Percentiles rank a stretch among this genome's conserved stretches.
phyloP scores from a whole-genome alignment of 2,329 filamentous ascomycete species.

The Colletotrichum echinochloae region DNA sequence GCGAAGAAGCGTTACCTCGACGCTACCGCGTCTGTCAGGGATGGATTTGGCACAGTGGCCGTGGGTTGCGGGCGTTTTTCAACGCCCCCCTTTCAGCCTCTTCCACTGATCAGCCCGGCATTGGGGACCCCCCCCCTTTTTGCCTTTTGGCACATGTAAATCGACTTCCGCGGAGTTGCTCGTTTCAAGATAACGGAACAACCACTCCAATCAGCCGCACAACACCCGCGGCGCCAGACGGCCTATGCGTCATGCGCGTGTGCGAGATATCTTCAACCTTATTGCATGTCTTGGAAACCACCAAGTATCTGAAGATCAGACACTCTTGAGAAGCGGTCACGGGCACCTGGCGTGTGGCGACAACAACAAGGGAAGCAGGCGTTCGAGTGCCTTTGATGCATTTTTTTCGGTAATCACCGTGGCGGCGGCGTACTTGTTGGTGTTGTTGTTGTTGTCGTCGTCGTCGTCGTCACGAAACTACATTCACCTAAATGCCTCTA shows the following conservation, averaged over 20 bases:
- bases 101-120: constrained; percentile 32
- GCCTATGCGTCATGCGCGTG: constrained; percentile 17
- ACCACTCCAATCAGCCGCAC: constrained; percentile 23
- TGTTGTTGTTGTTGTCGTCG: too few relatives aligned
- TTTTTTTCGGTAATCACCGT: too few relatives aligned
- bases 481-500: background rate
- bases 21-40: background rate
- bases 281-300: background rate
- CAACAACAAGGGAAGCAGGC: background rate
- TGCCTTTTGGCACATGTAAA: constrained; percentile 31
- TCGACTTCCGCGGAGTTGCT: constrained; percentile 38
- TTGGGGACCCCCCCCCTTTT: constrained; percentile 32
- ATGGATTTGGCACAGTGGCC: constrained; percentile 16
- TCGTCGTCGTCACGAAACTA: too few relatives aligned
- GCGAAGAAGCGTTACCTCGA: background rate
- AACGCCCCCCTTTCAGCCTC: constrained; percentile 32
- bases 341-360: too few relatives aligned
- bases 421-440: constrained; percentile 13
- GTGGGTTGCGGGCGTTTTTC: constrained; percentile 33
- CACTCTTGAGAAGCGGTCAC: background rate
- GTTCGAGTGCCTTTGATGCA: background rate
- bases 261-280: constrained; percentile 18
- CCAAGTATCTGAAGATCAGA: background rate
- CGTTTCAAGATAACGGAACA: constrained; percentile 36
- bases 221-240: background rate